Evolutionary conservation across 2,329 filamentous ascomycete genomes (phyloP), one percentile per base, ranked within the genome.

Genomic region (Sclerotinia borealis): DNA sequence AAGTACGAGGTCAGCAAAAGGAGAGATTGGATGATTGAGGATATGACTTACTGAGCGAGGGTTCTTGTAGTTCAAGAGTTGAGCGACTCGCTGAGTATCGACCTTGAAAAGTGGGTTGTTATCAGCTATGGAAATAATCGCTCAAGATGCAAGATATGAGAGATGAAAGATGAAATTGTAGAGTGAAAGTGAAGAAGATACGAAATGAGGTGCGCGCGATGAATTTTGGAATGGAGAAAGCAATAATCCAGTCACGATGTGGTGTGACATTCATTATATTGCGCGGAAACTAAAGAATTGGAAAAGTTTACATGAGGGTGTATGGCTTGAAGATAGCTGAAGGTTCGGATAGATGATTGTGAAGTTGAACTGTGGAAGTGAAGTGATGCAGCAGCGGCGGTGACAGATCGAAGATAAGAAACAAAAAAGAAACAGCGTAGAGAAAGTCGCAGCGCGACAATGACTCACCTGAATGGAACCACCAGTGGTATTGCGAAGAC

Each of bases 401-500:
- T 2, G 5, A 17, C n/a, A 19, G 29, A 19, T 29, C 2, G 22
- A 17, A 36, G 51, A 37, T 17, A 17, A 17, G n/a, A 55, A 37
- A 25, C 7, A n/a, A 49, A 19, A 22, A 43, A n/a, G n/a, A 4
- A 17, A 1, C 19, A 45, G 34, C 29, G 45, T 47, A n/a, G 13
- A 19, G 15, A 47, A 49, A 10, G 45, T 19, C 8, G 15, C 22
- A 34, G 19, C 7, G 39, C 39, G 27, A 34, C 27, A 45, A 45
- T 17, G 27, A 64, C 69, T 68, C 71, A 73, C 47, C 19, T 65
- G 31, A 11, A 59, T 27, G 8, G 52, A 31, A 27, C 70, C 70
- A 62, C 67, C 69, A 19, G 58, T 68, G 11, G 65, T 62, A 37
- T 72, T 66, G 11, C 66, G 66, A 41, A 73, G 63, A 47, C 70